Base-by-base conservation (phyloP, 129 eudicot genomes). In the carrot (Daucus carota) region DNA sequence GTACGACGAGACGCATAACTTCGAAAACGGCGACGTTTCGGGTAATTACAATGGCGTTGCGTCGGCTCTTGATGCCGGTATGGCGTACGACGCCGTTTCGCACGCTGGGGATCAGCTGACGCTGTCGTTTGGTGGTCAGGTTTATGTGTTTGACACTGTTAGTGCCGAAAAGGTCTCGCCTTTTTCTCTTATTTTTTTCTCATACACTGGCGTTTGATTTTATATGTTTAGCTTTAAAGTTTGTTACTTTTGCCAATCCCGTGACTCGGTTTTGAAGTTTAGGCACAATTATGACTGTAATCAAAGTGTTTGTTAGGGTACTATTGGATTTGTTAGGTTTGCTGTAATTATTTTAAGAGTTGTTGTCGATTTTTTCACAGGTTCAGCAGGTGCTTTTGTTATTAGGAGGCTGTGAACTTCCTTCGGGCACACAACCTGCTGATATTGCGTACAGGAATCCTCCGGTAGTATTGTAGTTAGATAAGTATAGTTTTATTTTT, bases 111-210 rank as follows among this genome's bases (percentile, higher is more conserved):
- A 84, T 33, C 92, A 86, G 85, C 88, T 89, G 28, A 87, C 92
- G 9, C 80, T 92, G 69, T 85, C 97, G 60, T 92, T 85, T 70
- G 81, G 81, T 22, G 96, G 92, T 20, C 91, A 84, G 76, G 85
- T 89, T 29, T 87, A 84, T 72, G 90, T 89, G 9, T 92, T 89
- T 74, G 97, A 92, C 59, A 79, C 80, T 76, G 93, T 92, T 69
- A 72, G 87, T 3, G 33, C 87, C 6, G 90, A 89, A 54, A 89
- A 89, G 96, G 96, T 90, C 18, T 12, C 1, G 68, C 20, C 16
- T 78, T 6, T 70, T 63, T 70, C 29, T 70, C 48, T 40, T 1
- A 18, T 69, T 4, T 12, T 40, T 31, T 54, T 54, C 2, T 54
- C 7, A 29, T 28, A 29, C 29, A 8, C 4, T 6, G 29, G 22